A percentile compares a stretch with the other conserved stretches of the same genome.
Conservation (phyloP, 495 filamentous ascomycete genomes). For the Aspergillus campestris region DNA sequence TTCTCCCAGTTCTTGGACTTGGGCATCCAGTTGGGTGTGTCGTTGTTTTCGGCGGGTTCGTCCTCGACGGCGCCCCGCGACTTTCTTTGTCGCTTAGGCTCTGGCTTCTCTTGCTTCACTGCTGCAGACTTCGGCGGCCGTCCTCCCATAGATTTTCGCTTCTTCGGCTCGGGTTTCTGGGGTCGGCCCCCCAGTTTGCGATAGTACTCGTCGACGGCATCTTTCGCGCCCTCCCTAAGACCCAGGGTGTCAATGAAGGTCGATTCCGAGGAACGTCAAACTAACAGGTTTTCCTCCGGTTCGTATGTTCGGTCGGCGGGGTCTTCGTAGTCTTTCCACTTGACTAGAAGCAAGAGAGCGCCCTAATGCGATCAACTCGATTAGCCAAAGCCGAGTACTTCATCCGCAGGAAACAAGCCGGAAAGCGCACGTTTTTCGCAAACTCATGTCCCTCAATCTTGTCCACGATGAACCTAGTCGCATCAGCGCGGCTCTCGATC, state of each 20-base stretch:
- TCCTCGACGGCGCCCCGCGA: slow-evolving; percentile 10
- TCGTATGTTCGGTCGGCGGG: slow-evolving; percentile 51
- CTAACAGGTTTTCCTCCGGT: slow-evolving; percentile 47
- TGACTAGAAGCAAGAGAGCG: slow-evolving; percentile 42
- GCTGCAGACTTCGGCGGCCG: slow-evolving; percentile 16
- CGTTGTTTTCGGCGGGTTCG: slow-evolving; percentile 10
- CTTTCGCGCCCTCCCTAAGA: slow-evolving; percentile 42
- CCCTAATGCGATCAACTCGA: slow-evolving; percentile 20
- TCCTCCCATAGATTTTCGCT: slow-evolving; percentile 31
- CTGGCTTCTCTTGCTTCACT: slow-evolving; percentile 3
- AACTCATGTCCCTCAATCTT: slow-evolving; percentile 45
- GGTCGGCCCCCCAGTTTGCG: slow-evolving; percentile 48
- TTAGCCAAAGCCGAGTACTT: slow-evolving; percentile 4
- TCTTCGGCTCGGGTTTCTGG: slow-evolving; percentile 23
- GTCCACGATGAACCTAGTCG: slow-evolving; percentile 51
- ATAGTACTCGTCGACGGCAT: slow-evolving; percentile 48
- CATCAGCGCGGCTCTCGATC: slow-evolving; percentile 20
- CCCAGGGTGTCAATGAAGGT: not conserved
- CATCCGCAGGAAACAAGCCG: not conserved
- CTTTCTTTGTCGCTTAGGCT: slow-evolving; percentile 15
- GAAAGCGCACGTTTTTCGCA: slow-evolving; percentile 23
- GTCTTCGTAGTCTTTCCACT: slow-evolving; percentile 57
- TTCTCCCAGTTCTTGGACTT: slow-evolving; percentile 50
- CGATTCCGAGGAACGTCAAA: slow-evolving; percentile 12
- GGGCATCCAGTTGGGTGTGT: slow-evolving; percentile 33